Evolutionary conservation across 192 early-diverging fungal genomes (phyloP), one percentile per base, ranked within the genome.

Genomic region (Phycomyces nitens): DNA sequence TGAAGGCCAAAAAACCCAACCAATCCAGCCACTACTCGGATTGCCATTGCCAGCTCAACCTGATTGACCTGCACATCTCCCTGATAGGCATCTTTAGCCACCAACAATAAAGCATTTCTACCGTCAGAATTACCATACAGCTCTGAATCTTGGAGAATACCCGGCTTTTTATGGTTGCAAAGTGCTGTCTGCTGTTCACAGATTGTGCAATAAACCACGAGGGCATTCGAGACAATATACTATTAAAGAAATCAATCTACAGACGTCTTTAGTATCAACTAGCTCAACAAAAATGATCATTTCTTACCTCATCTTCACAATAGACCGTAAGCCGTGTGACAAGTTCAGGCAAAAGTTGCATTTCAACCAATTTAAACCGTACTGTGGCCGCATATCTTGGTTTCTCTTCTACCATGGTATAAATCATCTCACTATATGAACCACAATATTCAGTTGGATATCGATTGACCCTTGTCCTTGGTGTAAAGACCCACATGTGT

Each of bases 1-100:
- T 57, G 59, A 14, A 73, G 57, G 23, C 71, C 65, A 55, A 73
- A 73, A 24, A 63, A 73, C 8, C 62, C 69, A 1, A 70, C 29
- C n/a, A 70, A 14, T 1, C 69, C 69, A 23, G 57, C 57, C 11
- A 70, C 22, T 15, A 62, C 69, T 53, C 71, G 60, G 23, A 73
- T 60, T 15, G 60, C 12, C n/a, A 38, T 47, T 41, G 61, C 61
- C 26, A 70, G 39, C 38, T 69, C 38, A 10, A 63, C 47, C 40
- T 58, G 63, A n/a, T 60, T 47, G 0, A 20, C 53, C 29, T 62
- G 60, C 20, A 53, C 24, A 49, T 62, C 49, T 15, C 27, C 44
- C 60, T 34, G 29, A 34, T 34, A 34, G 7, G 2, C 29, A 2
- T 34, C 2, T 34, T 34, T 34, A 34, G 29, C 29, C 29, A 34